phyloP scores from a whole-genome alignment of 2,329 filamentous ascomycete species.

The Salinomyces thailandicus region DNA sequence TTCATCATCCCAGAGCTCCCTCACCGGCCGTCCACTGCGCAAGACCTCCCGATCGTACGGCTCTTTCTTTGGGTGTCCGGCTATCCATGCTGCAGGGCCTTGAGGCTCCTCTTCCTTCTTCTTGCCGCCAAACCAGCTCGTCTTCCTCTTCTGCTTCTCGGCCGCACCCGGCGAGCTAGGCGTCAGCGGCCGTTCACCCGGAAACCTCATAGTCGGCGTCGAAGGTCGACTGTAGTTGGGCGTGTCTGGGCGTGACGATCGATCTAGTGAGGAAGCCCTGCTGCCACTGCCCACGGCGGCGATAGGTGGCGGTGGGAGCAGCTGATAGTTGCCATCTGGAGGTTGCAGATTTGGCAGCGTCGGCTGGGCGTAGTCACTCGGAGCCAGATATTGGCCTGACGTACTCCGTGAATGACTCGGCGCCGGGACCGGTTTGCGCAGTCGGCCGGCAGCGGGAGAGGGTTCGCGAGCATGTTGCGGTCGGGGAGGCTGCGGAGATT shows the following conservation, averaged over 20 bases:
- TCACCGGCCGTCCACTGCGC: slow-evolving; percentile 42
- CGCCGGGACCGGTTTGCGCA: slow-evolving; percentile 3
- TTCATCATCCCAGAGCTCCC: slow-evolving; percentile 50
- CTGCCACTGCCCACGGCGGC: not conserved
- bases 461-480: not conserved
- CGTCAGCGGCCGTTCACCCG: slow-evolving; percentile 1
- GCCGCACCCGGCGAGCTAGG: slow-evolving; percentile 1
- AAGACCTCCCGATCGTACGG: slow-evolving; percentile 45
- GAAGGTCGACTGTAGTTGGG: slow-evolving; percentile 5
- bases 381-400: slow-evolving; percentile 1
- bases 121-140: slow-evolving; percentile 25
- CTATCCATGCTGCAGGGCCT: slow-evolving; percentile 45
- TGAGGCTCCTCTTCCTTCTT: slow-evolving; percentile 16
- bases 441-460: slow-evolving; percentile 1
- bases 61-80: slow-evolving; percentile 46
- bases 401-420: slow-evolving; percentile 2
- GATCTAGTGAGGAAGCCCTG: slow-evolving; percentile 3
- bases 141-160: slow-evolving; percentile 14
- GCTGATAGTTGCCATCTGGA: not conserved
- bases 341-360: slow-evolving; percentile 2
- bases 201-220: slow-evolving; percentile 4
- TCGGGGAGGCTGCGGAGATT: no score
- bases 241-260: slow-evolving; percentile 6
- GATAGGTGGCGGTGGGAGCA: slow-evolving; percentile 5
- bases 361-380: slow-evolving; percentile 1